phyloP scores from a whole-genome alignment of 2,329 filamentous ascomycete genomes.

The Xylaria sp. region DNA sequence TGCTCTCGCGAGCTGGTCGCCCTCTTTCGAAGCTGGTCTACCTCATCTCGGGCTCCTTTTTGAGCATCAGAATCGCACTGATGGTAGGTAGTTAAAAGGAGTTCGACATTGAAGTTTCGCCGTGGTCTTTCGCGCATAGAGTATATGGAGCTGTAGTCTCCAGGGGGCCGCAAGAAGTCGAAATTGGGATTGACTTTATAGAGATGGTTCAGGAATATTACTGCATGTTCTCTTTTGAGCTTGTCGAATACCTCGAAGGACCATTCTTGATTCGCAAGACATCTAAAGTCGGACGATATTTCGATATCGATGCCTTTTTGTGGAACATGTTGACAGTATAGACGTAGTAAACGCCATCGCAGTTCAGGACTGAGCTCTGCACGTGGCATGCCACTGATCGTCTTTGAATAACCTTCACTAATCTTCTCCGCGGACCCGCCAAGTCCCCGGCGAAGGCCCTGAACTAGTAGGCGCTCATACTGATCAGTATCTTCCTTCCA shows the following conservation, averaged over 20 bases:
- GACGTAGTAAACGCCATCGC: constrained; percentile 31
- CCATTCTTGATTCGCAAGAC: constrained; percentile 32
- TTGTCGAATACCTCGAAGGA: constrained; percentile 17
- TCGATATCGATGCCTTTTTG: constrained; percentile 30
- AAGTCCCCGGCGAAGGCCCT: constrained; percentile 22
- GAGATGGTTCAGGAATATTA: constrained; percentile 15
- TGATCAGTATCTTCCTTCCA: constrained; percentile 28
- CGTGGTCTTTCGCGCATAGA: constrained; percentile 14
- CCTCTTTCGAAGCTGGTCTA: constrained; percentile 29
- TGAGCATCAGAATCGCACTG: constrained; percentile 8
- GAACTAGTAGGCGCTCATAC: constrained; percentile 24
- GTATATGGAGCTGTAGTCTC: constrained; percentile 19
- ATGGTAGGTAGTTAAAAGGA: constrained; percentile 16
- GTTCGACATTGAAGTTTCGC: constrained; percentile 35
- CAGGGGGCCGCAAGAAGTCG: constrained; percentile 20
- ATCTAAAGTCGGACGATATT: constrained; percentile 21
- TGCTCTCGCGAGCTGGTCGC: constrained; percentile 23
- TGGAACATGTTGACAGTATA: constrained; percentile 32
- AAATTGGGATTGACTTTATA: constrained; percentile 26
- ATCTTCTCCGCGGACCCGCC: constrained; percentile 20
- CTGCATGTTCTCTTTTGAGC: constrained; percentile 21
- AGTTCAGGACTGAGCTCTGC: constrained; percentile 15
- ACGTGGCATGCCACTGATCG: background rate
- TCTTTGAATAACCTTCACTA: constrained; percentile 12
- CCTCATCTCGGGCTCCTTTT: constrained; percentile 24